Evolutionary conservation across 148 eudicot species (phyloP), one percentile per base, ranked within the genome.

Genomic region (Arctostaphylos glauca): DNA sequence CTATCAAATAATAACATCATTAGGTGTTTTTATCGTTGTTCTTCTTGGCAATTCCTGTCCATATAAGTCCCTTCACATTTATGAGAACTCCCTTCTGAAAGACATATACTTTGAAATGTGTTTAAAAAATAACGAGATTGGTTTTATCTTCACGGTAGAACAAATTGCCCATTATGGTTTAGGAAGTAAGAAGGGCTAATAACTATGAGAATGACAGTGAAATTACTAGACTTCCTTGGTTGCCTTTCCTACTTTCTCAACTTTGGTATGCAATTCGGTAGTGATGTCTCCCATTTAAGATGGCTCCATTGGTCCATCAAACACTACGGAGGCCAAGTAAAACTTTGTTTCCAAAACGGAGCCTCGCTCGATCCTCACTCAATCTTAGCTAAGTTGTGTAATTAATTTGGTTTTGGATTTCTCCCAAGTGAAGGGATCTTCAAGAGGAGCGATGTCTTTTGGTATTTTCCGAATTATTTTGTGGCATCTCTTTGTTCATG

Each of bases 291-390:
- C 44, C 13, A 50, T 48, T 75, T 53, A 49, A 74, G 38, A 9
- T 74, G 77, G 18, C 55, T 47, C n/a, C 25, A 21, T 74, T 76
- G 60, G 13, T 52, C n/a, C 44, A 25, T 52, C 62, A 76, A 76
- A 76, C 56, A 21, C 78, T 50, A 74, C 10, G 56, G 56, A 49
- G 55, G 52, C 77, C n/a, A 74, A 18, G 9, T 10, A 6, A 76
- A 76, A 31, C 21, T 52, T 6, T 52, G 18, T 38, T 53, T 76
- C 4, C 43, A 15, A 53, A 23, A 53, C 16, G 46, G 25, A 55
- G 64, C 48, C 38, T 53, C 80, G 55, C 6, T 55, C 64, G 31
- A 38, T 38, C 48, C 38, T 53, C 80, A 54, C 6, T 55, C 64
- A 54, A 38, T 38, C 23, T 38, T 38, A 0, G 16, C 50, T 15